Conservation (phyloP, 1,284 basidiomycete species). For the Malassezia furfur region DNA sequence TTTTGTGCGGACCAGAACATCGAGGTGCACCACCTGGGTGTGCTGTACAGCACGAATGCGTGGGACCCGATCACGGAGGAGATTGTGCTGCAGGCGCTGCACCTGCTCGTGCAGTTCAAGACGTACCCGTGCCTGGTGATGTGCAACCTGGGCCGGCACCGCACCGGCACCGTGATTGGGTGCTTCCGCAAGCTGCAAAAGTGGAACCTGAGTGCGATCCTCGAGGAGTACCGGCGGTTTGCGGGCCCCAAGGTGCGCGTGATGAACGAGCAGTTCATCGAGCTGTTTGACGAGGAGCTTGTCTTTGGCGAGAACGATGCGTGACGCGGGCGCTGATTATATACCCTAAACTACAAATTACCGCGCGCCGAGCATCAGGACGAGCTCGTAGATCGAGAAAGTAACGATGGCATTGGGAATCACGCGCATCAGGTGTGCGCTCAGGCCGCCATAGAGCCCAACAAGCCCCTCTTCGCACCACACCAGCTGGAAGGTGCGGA, state of each 20-base stretch:
- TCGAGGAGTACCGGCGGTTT: constrained; percentile 54
- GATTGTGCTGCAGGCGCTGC: constrained; percentile 53
- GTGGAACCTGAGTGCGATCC: constrained; percentile 53
- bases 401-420: constrained; percentile 77
- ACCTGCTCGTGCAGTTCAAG: constrained; percentile 51
- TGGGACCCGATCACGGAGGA: constrained; percentile 52
- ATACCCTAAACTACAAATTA: constrained; percentile 16
- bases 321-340: constrained; percentile 20
- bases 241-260: constrained; percentile 54
- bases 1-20: constrained; percentile 45
- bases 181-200: constrained; percentile 51
- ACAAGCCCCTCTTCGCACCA: constrained; percentile 78
- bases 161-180: constrained; percentile 54
- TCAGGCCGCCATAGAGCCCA: constrained; percentile 81
- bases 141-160: constrained; percentile 54
- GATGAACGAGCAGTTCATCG: constrained; percentile 55
- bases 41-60: constrained; percentile 49
- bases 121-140: constrained; percentile 53
- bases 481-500: constrained; percentile 75
- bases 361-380: constrained; percentile 30
- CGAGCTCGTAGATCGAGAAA: constrained; percentile 58
- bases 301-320: constrained; percentile 52
- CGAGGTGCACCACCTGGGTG: constrained; percentile 49
- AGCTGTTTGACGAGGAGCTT: constrained; percentile 54
- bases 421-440: constrained; percentile 88